Evolutionary conservation across 2,329 filamentous ascomycete genomes (phyloP), one percentile per base, ranked within the genome.

Genomic region (Dactylella cylindrospora): DNA sequence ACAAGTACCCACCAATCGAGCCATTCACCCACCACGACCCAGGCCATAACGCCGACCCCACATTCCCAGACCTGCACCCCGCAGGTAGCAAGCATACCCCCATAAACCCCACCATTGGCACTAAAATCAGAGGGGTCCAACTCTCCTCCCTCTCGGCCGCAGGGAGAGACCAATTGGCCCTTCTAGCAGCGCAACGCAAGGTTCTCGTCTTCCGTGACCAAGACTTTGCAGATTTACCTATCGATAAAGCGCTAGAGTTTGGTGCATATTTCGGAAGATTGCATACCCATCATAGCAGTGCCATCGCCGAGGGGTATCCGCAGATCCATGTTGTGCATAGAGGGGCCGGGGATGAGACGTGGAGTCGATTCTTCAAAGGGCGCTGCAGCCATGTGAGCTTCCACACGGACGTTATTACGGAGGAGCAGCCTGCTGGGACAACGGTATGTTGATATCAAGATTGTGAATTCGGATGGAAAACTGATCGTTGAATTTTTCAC

Each of bases 341-440:
- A 25, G 83, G 82, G n/a, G 84, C 81, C 39, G 75, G 81, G 57
- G 84, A 87, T 67, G 81, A 78, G 7, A 79, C 77, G 1, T 79
- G 77, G 19, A 74, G 79, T n/a, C 76, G 79, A 43, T 86, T 85
- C 72, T 84, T 89, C 67, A 75, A 79, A 54, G 81, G 81, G 39
- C 80, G 86, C 17, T 90, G 86, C 3, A 91, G 84, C 73, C 87
- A 85, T 1, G 84, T 93, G 1, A 88, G 87, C 5, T 95, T 89
- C 88, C 90, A 95, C 74, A 87, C 84, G 0, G 90, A 95, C 67
- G 84, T 95, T 1, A 87, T 86, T 0, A 95, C 94, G 70, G 90
- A 95, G 75, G 76, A 80, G 67, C 90, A 96, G 74, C 89, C 90
- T 5, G 89, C 90, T 0, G 88, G 89, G 25, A 95, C 89, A 0